Evolutionary conservation across 2,329 filamentous ascomycete genomes (phyloP).

Genomic region (Trichoderma afroharzianum): DNA sequence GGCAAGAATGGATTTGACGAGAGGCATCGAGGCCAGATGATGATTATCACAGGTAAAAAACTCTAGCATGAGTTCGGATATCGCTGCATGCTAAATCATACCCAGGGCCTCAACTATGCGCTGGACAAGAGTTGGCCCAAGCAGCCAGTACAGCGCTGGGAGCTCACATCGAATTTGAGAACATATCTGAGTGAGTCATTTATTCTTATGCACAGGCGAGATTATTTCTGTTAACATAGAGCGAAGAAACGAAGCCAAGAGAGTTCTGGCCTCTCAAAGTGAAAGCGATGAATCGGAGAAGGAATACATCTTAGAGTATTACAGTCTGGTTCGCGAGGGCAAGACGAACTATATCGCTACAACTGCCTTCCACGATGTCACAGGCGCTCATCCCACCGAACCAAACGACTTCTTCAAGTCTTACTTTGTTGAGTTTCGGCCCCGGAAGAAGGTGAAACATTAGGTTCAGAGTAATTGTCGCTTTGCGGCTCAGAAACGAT

Average conservation of each 20-base stretch:
- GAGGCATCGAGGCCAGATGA: slow-evolving; percentile 49
- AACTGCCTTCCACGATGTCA: slow-evolving; percentile 47
- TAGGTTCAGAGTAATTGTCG: not conserved
- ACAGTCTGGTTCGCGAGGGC: slow-evolving; percentile 48
- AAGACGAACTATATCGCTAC: slow-evolving; percentile 54
- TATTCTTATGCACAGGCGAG: not conserved
- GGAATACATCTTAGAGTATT: slow-evolving; percentile 50
- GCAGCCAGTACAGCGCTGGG: slow-evolving; percentile 44
- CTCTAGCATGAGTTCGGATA: too few species aligned
- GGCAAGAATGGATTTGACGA: slow-evolving; percentile 49
- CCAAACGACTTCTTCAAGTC: slow-evolving; percentile 47
- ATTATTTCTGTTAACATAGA: not conserved
- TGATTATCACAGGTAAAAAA: slow-evolving; percentile 32
- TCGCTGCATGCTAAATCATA: too few species aligned
- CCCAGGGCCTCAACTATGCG: slow-evolving; percentile 43
- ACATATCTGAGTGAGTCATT: slow-evolving; percentile 21
- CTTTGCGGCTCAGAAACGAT: too few species aligned
- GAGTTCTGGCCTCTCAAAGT: slow-evolving; percentile 14
- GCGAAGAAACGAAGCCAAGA: slow-evolving; percentile 18
- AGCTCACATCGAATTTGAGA: slow-evolving; percentile 28
- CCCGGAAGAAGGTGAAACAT: slow-evolving; percentile 20
- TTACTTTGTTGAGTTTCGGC: slow-evolving; percentile 31
- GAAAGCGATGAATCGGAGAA: slow-evolving; percentile 37
- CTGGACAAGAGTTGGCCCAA: slow-evolving; percentile 44
- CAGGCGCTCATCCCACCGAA: slow-evolving; percentile 43